Conservation (phyloP, 129 eudicot genomes). For the Flaveria bidentis region DNA sequence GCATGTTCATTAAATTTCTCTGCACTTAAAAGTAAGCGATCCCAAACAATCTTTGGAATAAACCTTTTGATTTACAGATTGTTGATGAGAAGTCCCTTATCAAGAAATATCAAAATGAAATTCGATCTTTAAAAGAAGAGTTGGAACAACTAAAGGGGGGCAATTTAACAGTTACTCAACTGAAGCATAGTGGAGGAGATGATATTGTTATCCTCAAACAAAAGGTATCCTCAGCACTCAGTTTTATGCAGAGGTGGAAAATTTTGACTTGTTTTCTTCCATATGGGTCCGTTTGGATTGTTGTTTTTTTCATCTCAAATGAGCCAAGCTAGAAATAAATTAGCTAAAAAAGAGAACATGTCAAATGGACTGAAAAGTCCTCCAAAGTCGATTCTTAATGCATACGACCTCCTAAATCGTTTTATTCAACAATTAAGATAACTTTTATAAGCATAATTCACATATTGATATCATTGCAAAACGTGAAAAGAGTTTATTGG, state of each 20-base stretch:
- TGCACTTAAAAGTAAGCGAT: constrained; percentile 13
- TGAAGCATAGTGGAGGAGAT: constrained; percentile 58
- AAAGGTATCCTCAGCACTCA: constrained; percentile 52
- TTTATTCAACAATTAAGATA: background rate
- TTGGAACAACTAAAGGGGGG: constrained; percentile 83
- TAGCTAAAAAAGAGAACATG: background rate
- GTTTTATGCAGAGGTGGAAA: background rate
- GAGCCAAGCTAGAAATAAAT: too few species aligned
- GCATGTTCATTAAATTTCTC: constrained; percentile 35
- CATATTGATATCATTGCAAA: background rate
- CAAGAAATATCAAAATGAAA: constrained; percentile 94
- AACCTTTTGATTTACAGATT: constrained; percentile 53
- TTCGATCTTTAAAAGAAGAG: constrained; percentile 80
- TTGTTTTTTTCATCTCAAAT: background rate
- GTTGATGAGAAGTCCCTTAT: constrained; percentile 93
- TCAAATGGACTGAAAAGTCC: background rate
- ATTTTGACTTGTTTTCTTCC: background rate
- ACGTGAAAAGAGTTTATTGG: background rate
- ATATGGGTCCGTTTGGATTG: background rate
- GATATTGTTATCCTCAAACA: constrained; percentile 76
- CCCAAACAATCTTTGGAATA: constrained; percentile 13
- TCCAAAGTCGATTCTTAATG: background rate
- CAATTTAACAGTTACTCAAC: constrained; percentile 57
- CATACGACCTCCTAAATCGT: background rate
- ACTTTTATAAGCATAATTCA: background rate